phyloP scores from a whole-genome alignment of 2,329 filamentous ascomycete species.

The Erysiphe pulchra region DNA sequence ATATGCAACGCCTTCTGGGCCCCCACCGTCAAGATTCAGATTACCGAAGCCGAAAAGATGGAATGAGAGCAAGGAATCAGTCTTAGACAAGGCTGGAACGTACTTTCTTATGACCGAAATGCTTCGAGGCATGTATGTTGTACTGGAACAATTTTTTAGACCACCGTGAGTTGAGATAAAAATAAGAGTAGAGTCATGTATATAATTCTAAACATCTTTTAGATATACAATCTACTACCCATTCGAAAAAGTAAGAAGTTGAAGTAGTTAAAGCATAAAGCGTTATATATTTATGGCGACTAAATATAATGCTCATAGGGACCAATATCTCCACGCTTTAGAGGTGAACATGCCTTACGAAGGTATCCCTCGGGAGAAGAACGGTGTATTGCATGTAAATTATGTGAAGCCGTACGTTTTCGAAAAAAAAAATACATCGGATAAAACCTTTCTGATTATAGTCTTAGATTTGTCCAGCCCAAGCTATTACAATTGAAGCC shows the following conservation, averaged over 20 bases:
- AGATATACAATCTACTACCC: conserved; percentile 98
- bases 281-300: no score
- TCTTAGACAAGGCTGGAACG: conserved; percentile 63
- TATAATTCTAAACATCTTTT: conserved; percentile 5
- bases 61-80: conserved; percentile 54
- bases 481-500: conserved; percentile 96
- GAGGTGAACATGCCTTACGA: conserved; percentile 88
- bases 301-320: conserved; percentile 23
- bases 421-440: not conserved
- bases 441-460: no score
- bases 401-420: conserved; percentile 51
- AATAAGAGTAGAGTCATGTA: conserved; percentile 6
- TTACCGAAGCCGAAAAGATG: conserved; percentile 47
- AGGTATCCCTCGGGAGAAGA: conserved; percentile 95
- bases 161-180: conserved; percentile 50
- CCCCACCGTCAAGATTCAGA: conserved; percentile 61
- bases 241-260: conserved; percentile 57
- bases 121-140: conserved; percentile 91
- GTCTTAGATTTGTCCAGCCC: conserved; percentile 62
- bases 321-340: conserved; percentile 90
- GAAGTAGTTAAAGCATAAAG: no score
- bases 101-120: conserved; percentile 95
- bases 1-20: conserved; percentile 42
- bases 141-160: conserved; percentile 93
- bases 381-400: conserved; percentile 98